Conservation (phyloP, 352 stramenopile species). For the Pythium vanterpoolii region DNA sequence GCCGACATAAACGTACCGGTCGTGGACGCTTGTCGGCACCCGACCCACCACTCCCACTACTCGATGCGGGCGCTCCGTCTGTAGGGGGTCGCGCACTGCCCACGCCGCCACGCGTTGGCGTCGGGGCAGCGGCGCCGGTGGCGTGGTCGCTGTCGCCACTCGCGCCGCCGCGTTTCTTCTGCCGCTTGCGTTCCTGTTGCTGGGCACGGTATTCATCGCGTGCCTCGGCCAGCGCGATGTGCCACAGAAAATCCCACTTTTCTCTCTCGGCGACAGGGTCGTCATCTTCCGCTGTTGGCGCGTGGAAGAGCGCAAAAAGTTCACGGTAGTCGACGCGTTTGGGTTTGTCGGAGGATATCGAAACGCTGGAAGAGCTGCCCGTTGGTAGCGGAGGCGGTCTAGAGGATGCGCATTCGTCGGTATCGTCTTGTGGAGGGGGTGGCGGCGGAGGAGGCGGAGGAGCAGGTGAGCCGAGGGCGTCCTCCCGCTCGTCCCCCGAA, state of each 20-base stretch:
- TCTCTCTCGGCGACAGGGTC: slow-evolving; percentile 7
- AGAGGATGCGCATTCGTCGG: not conserved
- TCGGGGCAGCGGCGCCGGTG: not conserved
- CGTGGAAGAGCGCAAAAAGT: slow-evolving; percentile 61
- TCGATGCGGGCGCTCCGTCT: not conserved
- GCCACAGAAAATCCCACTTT: slow-evolving; percentile 44
- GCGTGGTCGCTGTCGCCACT: not conserved
- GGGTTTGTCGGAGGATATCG: slow-evolving; percentile 3
- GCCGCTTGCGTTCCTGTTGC: slow-evolving; percentile 32
- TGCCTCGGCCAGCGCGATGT: slow-evolving; percentile 50
- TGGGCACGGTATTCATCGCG: slow-evolving; percentile 55
- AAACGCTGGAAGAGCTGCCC: not conserved
- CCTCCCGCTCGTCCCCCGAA: slow-evolving; percentile 1
- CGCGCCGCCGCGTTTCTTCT: slow-evolving; percentile 18
- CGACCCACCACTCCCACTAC: not conserved
- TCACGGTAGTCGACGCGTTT: slow-evolving; percentile 70
- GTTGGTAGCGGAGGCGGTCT: slow-evolving; percentile 14
- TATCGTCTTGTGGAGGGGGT: not conserved
- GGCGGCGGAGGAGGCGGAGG: not conserved
- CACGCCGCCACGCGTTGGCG: not conserved
- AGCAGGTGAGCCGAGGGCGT: slow-evolving; percentile 1
- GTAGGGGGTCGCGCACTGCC: not conserved
- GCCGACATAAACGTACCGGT: slow-evolving; percentile 28
- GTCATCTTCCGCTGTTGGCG: slow-evolving; percentile 7
- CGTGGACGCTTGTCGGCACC: slow-evolving; percentile 41